Percentiles rank a stretch among this genome's conserved stretches.
Conservation (phyloP, 106 monocot species). For the Platanthera zijinensis region DNA sequence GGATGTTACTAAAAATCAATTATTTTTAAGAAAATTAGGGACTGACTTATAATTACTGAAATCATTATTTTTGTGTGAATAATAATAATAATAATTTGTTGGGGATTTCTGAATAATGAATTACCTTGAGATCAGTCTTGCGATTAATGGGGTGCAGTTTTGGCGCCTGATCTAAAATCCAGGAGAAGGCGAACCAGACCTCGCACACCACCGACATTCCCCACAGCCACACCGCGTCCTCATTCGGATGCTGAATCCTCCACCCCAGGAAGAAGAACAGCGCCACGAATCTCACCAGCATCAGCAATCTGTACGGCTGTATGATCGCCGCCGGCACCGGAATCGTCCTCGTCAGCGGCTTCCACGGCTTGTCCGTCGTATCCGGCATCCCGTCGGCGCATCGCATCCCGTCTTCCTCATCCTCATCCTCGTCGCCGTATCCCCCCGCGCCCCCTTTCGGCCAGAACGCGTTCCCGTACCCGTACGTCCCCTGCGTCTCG, state of each 20-base stretch:
- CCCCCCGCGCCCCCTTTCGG: slow-evolving; percentile 20
- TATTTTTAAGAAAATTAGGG: too few species aligned
- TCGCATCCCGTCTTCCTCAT: not conserved
- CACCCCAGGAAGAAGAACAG: slow-evolving; percentile 42
- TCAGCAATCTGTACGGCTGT: slow-evolving; percentile 30
- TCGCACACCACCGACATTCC: slow-evolving; percentile 39
- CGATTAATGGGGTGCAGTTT: slow-evolving; percentile 55
- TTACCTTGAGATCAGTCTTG: slow-evolving; percentile 29
- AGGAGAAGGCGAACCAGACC: slow-evolving; percentile 68
- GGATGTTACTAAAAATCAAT: too few species aligned
- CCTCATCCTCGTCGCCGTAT: slow-evolving; percentile 22
- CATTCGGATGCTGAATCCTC: slow-evolving; percentile 41
- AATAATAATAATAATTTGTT: too few species aligned
- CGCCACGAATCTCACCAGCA: slow-evolving; percentile 26
- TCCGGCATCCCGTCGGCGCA: slow-evolving; percentile 27
- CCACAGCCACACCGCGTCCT: slow-evolving; percentile 58
- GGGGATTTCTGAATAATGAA: too few species aligned
- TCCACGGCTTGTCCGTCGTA: slow-evolving; percentile 50
- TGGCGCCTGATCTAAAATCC: slow-evolving; percentile 60
- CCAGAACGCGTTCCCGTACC: slow-evolving; percentile 61
- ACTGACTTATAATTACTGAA: too few species aligned
- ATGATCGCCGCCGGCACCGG: slow-evolving; percentile 25
- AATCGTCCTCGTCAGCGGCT: slow-evolving; percentile 47
- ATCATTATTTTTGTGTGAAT: too few species aligned
- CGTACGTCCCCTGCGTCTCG: slow-evolving; percentile 58